Base-by-base conservation (phyloP, 208 protist genomes). In the Strigomonas culicis region DNA sequence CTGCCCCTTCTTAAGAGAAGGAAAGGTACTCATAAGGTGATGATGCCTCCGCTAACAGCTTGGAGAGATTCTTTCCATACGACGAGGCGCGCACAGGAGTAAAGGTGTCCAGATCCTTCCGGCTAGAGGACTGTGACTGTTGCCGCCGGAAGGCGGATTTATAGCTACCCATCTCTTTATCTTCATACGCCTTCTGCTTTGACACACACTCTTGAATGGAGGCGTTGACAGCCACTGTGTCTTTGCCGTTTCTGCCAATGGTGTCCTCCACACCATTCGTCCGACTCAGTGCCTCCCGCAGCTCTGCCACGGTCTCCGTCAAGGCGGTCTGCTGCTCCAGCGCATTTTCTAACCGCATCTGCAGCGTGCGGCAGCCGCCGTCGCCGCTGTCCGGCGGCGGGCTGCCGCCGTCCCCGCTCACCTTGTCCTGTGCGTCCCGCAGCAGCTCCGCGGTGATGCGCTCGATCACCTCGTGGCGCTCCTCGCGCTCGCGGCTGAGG, bases 381-480 rank as follows among this genome's bases (percentile, higher is more conserved):
- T 3, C 55, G 7, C 4, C 55, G 19, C 7, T 22, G 6, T 24
- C 47, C 10, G 0, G 64, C 63, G 44, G 66, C 49, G 1, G 47
- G 13, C 46, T 71, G 56, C 47, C 32, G 24, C n/a, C 13, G 34
- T 39, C 34, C 34, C 7, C 34, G 30, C 21, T 22, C 21, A 46
- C 28, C 28, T 25, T 44, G 21, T 15, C 34, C n/a, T 60, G 10
- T 17, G 8, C 34, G 22, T 60, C 55, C 30, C 21, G 8, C 28
- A 78, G 61, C 24, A 86, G 73, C 55, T 66, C 57, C 47, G 67
- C 68, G 0, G 86, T 88, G n/a, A 82, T 39, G 17, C 47, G 27
- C 32, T 93, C 86, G 31, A 81, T 75, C n/a, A 30, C 31, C 1
- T 58, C 34, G 67, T 88, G 88, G 66, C 72, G 74, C 41, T 36